Percentiles rank a stretch among this genome's conserved stretches.
Conservation (phyloP, 2,329 filamentous ascomycete genomes). For the Stemphylium lycopersici region DNA sequence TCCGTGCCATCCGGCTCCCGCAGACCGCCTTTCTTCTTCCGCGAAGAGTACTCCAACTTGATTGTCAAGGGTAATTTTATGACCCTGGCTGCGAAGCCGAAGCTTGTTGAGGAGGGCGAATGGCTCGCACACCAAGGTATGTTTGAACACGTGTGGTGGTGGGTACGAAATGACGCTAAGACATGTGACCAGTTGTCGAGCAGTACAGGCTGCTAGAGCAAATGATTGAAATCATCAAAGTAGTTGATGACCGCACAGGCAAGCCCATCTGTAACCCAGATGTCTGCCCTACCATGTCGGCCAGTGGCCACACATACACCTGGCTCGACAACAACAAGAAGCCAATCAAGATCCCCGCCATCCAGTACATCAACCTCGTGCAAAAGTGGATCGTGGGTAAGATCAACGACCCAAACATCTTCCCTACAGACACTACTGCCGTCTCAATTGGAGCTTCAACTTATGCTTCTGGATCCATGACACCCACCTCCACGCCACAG, state of each 20-base stretch:
- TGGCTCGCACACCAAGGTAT: slow-evolving; percentile 95
- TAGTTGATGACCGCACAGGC: slow-evolving; percentile 77
- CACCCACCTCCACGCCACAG: slow-evolving; percentile 52
- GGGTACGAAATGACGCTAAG: slow-evolving; percentile 20
- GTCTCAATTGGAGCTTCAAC: slow-evolving; percentile 69
- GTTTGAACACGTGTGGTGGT: slow-evolving; percentile 5
- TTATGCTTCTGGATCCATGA: slow-evolving; percentile 61
- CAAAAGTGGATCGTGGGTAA: slow-evolving; percentile 98
- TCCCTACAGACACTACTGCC: slow-evolving; percentile 81
- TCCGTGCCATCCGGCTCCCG: slow-evolving; percentile 59
- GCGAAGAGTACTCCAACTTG: slow-evolving; percentile 76
- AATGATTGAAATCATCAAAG: slow-evolving; percentile 87
- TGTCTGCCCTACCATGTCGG: slow-evolving; percentile 90
- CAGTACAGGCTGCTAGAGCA: slow-evolving; percentile 89
- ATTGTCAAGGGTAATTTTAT: slow-evolving; percentile 98
- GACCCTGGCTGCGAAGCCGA: slow-evolving; percentile 89
- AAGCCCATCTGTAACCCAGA: slow-evolving; percentile 81
- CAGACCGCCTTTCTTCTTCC: slow-evolving; percentile 76
- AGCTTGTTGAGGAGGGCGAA: slow-evolving; percentile 91
- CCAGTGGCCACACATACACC: slow-evolving; percentile 91
- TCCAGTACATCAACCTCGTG: slow-evolving; percentile 93
- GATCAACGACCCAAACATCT: slow-evolving; percentile 86
- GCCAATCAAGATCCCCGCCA: slow-evolving; percentile 89
- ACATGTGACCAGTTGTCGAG: slow-evolving; percentile 73
- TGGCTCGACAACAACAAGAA: slow-evolving; percentile 90